Evolutionary conservation across 371 early-diverging fungal genomes (phyloP).

Genomic region (Mucor irregularis): DNA sequence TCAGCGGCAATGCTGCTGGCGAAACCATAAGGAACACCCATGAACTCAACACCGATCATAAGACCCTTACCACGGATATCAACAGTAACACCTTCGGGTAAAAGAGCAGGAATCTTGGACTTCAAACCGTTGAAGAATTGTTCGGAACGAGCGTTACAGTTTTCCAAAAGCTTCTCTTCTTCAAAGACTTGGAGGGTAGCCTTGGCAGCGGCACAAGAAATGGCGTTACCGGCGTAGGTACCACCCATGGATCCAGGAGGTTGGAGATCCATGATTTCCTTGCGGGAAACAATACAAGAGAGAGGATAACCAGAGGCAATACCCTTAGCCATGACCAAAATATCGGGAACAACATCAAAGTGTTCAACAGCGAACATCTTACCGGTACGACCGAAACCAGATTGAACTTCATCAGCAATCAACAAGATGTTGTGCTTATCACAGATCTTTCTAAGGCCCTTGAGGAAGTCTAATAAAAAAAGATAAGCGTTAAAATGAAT

Average conservation of each 20-base stretch:
- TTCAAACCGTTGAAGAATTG: conserved; percentile 49
- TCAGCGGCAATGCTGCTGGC: conserved; percentile 38
- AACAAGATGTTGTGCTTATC: conserved; percentile 46
- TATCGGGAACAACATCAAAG: conserved; percentile 46
- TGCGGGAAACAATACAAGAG: conserved; percentile 46
- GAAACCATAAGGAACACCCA: conserved; percentile 45
- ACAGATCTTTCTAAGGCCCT: conserved; percentile 64
- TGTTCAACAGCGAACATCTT: conserved; percentile 55
- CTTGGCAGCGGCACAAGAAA: conserved; percentile 55
- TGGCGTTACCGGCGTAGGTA: conserved; percentile 53
- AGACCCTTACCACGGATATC: conserved; percentile 61
- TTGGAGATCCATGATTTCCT: conserved; percentile 48
- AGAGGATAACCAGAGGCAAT: conserved; percentile 58
- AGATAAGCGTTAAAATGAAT: neutral
- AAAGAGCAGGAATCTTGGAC: conserved; percentile 35
- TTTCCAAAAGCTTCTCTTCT: conserved; percentile 44
- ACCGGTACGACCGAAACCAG: conserved; percentile 43
- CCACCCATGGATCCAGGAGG: conserved; percentile 55
- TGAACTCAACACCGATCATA: conserved; percentile 64
- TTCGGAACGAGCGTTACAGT: conserved; percentile 46
- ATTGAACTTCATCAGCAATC: conserved; percentile 46
- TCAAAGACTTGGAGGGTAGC: conserved; percentile 48
- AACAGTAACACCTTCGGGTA: conserved; percentile 40
- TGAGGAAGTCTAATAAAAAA: conserved; percentile 51
- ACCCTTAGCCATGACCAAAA: conserved; percentile 59